These are phyloP conservation scores for Pestalotiopsis sp. DNA, from an alignment of 2,329 filamentous ascomycete species.

Conservation along the genomic window DNA sequence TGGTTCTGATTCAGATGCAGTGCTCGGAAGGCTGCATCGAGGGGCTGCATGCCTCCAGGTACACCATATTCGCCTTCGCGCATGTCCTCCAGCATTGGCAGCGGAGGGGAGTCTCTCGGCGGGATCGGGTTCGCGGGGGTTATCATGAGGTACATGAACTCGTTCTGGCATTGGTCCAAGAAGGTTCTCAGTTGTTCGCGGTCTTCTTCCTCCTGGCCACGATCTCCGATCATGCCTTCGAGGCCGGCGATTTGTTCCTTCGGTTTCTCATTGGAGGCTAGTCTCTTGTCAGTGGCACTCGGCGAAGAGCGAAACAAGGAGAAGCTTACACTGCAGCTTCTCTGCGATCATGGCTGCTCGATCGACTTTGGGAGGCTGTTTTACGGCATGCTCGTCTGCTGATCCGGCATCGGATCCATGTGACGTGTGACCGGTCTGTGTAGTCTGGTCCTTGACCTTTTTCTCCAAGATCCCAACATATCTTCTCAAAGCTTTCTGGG, in stretches of 20 bases:
- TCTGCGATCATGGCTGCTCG: conserved; percentile 57
- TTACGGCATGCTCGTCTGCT: conserved; percentile 48
- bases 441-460: conserved; percentile 81
- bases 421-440: conserved; percentile 62
- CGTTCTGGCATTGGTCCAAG: conserved; percentile 65
- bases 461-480: conserved; percentile 89
- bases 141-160: conserved; percentile 70
- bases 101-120: conserved; percentile 62
- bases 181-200: conserved; percentile 59
- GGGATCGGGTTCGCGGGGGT: conserved; percentile 67
- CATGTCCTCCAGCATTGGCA: conserved; percentile 62
- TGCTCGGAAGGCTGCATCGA: conserved; percentile 35
- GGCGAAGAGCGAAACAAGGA: not conserved
- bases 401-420: conserved; percentile 42
- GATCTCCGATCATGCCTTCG: conserved; percentile 37
- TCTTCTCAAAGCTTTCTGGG: conserved; percentile 86
- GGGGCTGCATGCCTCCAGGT: conserved; percentile 40
- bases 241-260: conserved; percentile 41
- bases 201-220: conserved; percentile 37
- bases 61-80: conserved; percentile 56
- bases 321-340: conserved; percentile 54
- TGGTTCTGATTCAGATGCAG: conserved; percentile 56
- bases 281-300: conserved; percentile 14
- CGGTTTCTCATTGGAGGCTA: conserved; percentile 45
- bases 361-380: conserved; percentile 39